Evolutionary conservation across 495 filamentous ascomycete species (phyloP).

Genomic region (Penicillium cataractarum): DNA sequence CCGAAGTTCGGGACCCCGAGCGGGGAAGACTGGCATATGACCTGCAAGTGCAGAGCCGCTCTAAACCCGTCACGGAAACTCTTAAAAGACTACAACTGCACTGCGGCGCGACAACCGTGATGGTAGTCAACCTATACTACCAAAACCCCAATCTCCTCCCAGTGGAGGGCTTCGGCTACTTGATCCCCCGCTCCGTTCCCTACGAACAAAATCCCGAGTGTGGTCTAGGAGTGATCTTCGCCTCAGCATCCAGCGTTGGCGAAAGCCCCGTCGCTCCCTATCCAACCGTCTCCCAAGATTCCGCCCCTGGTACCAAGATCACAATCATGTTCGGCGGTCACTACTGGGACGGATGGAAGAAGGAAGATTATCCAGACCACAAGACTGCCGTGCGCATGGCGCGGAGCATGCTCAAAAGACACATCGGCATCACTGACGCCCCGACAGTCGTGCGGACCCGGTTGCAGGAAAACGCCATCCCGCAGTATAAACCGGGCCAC

Average conservation of each 20-base stretch:
- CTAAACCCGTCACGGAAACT: constrained; percentile 21
- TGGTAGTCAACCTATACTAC: constrained; percentile 91
- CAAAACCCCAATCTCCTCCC: constrained; percentile 62
- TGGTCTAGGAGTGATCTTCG: constrained; percentile 90
- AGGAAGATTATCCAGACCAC: constrained; percentile 56
- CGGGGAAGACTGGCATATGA: neutral
- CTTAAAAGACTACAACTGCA: constrained; percentile 46
- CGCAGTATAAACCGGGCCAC: constrained; percentile 86
- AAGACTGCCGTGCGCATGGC: constrained; percentile 70
- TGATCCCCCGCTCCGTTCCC: constrained; percentile 75
- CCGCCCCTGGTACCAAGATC: constrained; percentile 73
- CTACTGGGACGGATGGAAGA: constrained; percentile 74
- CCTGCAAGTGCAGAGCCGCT: neutral
- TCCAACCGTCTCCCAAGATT: constrained; percentile 49
- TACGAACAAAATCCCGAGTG: constrained; percentile 77
- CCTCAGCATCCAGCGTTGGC: constrained; percentile 62
- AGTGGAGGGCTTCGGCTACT: constrained; percentile 82
- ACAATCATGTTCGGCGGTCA: constrained; percentile 97
- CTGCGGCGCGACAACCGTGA: constrained; percentile 75
- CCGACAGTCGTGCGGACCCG: constrained; percentile 59
- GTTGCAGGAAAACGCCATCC: constrained; percentile 79
- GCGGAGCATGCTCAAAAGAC: constrained; percentile 64
- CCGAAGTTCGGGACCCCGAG: neutral
- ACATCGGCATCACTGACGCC: constrained; percentile 67
- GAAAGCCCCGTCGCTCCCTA: neutral